A percentile compares a stretch with the other conserved stretches of the same genome.
Evolutionary conservation across 2,329 filamentous ascomycete genomes (phyloP).

Genomic region (Penicillium glabrum): DNA sequence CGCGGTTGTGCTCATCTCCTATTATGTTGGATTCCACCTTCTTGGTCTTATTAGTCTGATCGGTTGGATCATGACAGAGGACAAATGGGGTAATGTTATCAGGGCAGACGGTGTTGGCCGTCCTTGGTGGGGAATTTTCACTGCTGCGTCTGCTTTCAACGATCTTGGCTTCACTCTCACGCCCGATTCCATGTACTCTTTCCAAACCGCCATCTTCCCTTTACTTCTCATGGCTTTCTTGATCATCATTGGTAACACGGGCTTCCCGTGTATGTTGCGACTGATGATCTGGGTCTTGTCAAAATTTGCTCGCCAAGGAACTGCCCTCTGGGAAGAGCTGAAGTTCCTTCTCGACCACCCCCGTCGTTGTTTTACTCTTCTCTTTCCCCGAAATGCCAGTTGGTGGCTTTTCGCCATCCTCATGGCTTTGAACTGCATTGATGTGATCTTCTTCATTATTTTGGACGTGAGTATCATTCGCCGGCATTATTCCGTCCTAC

Average conservation of each 20-base stretch:
- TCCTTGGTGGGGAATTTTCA: slow-evolving; percentile 92
- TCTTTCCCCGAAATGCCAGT: slow-evolving; percentile 86
- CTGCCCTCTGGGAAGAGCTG: slow-evolving; percentile 83
- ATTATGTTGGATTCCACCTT: slow-evolving; percentile 81
- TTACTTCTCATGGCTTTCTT: slow-evolving; percentile 79
- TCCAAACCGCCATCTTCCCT: slow-evolving; percentile 72
- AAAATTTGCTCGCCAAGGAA: slow-evolving; percentile 63
- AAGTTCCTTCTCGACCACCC: slow-evolving; percentile 91
- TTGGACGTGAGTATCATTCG: slow-evolving; percentile 67
- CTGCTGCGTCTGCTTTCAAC: slow-evolving; percentile 83
- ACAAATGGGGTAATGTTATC: slow-evolving; percentile 66
- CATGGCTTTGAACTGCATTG: slow-evolving; percentile 75
- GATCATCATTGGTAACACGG: slow-evolving; percentile 93
- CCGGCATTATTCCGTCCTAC: neutral
- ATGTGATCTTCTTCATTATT: slow-evolving; percentile 87
- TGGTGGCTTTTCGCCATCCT: slow-evolving; percentile 96
- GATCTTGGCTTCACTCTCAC: slow-evolving; percentile 93
- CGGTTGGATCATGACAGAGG: slow-evolving; percentile 73
- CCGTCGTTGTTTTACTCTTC: slow-evolving; percentile 88
- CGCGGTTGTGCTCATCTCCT: slow-evolving; percentile 71
- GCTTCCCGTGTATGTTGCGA: slow-evolving; percentile 90
- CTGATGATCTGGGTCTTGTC: slow-evolving; percentile 86
- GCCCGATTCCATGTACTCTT: slow-evolving; percentile 90
- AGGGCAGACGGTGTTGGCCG: slow-evolving; percentile 60
- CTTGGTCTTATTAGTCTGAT: slow-evolving; percentile 71